Conservation (phyloP, 306 rosid genomes). For the Fragaria vesca region DNA sequence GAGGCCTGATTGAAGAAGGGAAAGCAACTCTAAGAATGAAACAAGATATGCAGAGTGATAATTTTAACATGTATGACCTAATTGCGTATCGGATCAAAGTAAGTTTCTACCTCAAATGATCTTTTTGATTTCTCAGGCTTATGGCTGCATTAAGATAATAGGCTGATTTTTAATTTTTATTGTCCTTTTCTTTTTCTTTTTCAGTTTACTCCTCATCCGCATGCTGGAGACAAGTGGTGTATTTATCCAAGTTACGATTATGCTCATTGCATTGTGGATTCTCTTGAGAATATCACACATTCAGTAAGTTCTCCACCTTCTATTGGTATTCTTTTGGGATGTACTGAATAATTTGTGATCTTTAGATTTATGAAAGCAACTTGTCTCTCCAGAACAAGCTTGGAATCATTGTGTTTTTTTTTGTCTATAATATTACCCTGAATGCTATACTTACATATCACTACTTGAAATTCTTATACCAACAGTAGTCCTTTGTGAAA, state of each 20-base stretch:
- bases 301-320: conserved; percentile 57
- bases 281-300: conserved; percentile 94
- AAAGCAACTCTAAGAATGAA: conserved; percentile 97
- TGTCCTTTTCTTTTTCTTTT: background rate
- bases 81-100: conserved; percentile 97
- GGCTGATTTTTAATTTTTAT: conserved; percentile 12
- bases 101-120: conserved; percentile 21
- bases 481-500: background rate
- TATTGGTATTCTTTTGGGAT: conserved; percentile 5
- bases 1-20: conserved; percentile 83
- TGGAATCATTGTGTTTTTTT: background rate
- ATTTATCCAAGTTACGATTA: conserved; percentile 97
- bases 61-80: conserved; percentile 94
- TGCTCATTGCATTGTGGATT: conserved; percentile 97
- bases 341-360: conserved; percentile 5
- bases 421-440: too few species aligned
- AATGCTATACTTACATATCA: background rate
- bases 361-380: background rate
- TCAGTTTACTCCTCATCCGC: conserved; percentile 95
- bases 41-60: conserved; percentile 99
- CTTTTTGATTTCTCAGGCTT: conserved; percentile 15
- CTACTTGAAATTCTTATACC: background rate
- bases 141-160: conserved; percentile 22
- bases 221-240: conserved; percentile 99
- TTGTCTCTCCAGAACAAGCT: background rate